Conservation (phyloP, 805 yeast species). For the Candida verbasci region DNA sequence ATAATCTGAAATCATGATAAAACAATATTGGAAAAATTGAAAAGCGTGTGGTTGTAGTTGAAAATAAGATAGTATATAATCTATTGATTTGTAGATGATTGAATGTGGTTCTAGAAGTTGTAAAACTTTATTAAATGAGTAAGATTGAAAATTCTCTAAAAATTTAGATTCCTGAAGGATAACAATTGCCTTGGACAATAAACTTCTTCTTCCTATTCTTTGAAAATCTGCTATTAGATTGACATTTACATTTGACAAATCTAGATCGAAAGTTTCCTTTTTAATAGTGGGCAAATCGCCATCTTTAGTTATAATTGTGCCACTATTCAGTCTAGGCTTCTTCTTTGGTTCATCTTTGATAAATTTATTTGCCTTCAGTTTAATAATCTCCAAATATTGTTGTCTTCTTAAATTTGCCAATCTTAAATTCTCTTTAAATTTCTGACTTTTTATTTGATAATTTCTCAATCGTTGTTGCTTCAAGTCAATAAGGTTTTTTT, state of each 20-base stretch:
- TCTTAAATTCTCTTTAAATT: slow-evolving; percentile 1
- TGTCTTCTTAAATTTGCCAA: slow-evolving; percentile 6
- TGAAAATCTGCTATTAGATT: slow-evolving; percentile 2
- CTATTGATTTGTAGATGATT: background rate
- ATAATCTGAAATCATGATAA: slow-evolving; percentile 17
- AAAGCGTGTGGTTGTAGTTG: background rate
- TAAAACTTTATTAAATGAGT: slow-evolving; percentile 1
- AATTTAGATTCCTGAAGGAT: background rate
- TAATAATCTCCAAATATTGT: slow-evolving; percentile 6
- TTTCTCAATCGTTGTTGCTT: slow-evolving; percentile 1
- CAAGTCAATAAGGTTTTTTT: background rate
- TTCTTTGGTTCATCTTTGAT: background rate
- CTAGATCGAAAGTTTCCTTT: too few relatives aligned
- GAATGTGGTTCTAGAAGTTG: background rate
- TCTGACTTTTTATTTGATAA: background rate
- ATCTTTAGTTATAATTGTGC: too few relatives aligned
- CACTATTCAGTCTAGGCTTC: too few relatives aligned
- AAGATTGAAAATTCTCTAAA: slow-evolving; percentile 3
- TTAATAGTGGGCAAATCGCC: too few relatives aligned
- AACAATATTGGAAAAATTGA: slow-evolving; percentile 16
- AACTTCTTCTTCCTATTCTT: background rate
- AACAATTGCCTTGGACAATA: slow-evolving; percentile 1
- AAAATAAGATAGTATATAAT: slow-evolving; percentile 2
- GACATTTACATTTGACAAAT: background rate
- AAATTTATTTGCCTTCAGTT: slow-evolving; percentile 4